phyloP scores from a whole-genome alignment of 441 rosid genomes.

The Lepidium campestre region DNA sequence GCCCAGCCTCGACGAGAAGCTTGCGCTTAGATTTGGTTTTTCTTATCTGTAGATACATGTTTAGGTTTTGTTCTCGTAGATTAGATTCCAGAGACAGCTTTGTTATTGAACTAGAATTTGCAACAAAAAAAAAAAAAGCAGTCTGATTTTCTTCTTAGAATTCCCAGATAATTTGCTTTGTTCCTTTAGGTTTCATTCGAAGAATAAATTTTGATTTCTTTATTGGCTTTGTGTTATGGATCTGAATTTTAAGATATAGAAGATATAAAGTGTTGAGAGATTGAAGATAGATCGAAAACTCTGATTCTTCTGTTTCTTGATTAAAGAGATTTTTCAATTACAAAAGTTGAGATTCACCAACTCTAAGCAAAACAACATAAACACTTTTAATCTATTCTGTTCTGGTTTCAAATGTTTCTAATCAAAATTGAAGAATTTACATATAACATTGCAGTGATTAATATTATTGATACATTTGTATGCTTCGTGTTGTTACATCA shows the following conservation, averaged over 20 bases:
- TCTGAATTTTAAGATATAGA: background rate
- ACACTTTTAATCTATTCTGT: background rate
- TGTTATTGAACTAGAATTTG: background rate
- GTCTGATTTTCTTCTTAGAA: background rate
- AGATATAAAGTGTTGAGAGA: background rate
- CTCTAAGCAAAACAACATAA: background rate
- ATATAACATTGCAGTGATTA: background rate
- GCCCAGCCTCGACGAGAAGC: slow-evolving; percentile 30
- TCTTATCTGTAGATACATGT: slow-evolving; percentile 13
- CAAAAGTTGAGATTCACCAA: background rate
- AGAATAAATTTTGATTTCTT: background rate
- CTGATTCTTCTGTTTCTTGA: background rate
- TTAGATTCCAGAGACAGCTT: background rate
- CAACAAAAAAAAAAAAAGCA: background rate
- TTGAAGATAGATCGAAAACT: background rate
- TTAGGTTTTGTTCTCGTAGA: background rate
- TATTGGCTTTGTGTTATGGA: background rate
- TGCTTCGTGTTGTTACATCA: slow-evolving; percentile 33
- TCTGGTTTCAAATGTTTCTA: background rate
- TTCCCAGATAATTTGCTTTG: background rate
- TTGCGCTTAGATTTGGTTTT: slow-evolving; percentile 21
- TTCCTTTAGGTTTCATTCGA: background rate
- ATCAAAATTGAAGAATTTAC: background rate
- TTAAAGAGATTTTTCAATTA: background rate
- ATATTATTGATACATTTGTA: background rate